Base-by-base conservation (phyloP, 345 rosid species). In the Cardamine chenopodiifolia region DNA sequence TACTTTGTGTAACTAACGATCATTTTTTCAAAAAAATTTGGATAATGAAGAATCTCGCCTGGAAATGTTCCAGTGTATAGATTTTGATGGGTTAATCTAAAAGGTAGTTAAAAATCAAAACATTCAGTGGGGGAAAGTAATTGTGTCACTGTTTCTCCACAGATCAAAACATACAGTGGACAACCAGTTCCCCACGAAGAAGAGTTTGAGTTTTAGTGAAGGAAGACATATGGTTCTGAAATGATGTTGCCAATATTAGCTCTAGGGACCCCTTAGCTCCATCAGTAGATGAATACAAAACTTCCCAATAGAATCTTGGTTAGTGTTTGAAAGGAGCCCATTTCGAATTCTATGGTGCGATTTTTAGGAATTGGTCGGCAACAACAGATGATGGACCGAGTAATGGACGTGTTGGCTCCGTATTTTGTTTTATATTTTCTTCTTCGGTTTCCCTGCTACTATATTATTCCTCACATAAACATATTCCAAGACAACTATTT, bases 321-420 rank as follows among this genome's bases (percentile, higher is more conserved):
- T 18, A 8, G 19, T 17, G 15, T 32, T 2, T 8, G 0, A 39
- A 12, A 13, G 17, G 28, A 60, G 25, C 19, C 48, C 7, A 22
- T 20, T 22, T 22, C 19, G 49, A 61, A 37, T 35, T 35, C 8
- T 26, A 26, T 54, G 8, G 34, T 28, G 32, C 20, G 20, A 20
- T 15, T 56, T 15, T 9, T 14, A 62, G 5, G 25, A 8, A 1
- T 44, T 44, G 23, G 37, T 13, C 25, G 53, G 54, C 68, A n/a
- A 44, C 7, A 15, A 62, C n/a, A 22, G 29, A 61, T 62, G 49
- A 35, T 63, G 54, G 53, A 44, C 49, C 66, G 19, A 20, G 19
- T 61, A 37, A 37, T 37, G 8, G 31, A 20, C 67, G 53, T 62
- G 67, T 62, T 23, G 67, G 67, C 42, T 37, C 42, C 15, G 42